phyloP scores from a whole-genome alignment of 306 rosid species.

The Quercus engelmannii region DNA sequence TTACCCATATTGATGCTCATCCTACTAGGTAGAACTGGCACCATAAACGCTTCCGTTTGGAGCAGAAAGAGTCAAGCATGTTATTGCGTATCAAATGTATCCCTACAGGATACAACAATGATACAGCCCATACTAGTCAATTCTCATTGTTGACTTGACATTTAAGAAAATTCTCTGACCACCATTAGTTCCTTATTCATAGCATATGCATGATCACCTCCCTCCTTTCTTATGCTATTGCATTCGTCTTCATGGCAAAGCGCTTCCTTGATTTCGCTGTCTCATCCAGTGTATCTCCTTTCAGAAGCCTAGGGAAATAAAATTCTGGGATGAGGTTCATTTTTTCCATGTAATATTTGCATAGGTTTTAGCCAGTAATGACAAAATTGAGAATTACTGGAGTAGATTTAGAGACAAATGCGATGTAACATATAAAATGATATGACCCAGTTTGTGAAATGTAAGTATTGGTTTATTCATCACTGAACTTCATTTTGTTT shows the following conservation, averaged over 20 bases:
- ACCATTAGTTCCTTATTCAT: neutral
- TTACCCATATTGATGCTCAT: neutral
- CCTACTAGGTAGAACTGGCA: neutral
- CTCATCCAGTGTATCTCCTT: neutral
- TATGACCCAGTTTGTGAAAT: neutral
- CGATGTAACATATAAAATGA: neutral
- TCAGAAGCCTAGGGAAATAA: neutral
- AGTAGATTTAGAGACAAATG: neutral
- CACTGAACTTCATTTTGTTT: neutral
- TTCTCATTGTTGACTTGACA: neutral
- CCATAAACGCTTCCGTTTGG: neutral
- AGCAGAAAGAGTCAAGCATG: neutral
- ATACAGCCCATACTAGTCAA: neutral
- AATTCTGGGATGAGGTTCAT: neutral
- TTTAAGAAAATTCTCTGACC: neutral
- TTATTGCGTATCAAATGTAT: neutral
- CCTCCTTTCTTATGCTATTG: neutral
- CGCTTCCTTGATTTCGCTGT: conserved; percentile 3
- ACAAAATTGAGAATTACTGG: neutral
- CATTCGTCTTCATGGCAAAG: neutral
- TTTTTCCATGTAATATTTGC: neutral
- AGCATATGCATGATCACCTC: neutral
- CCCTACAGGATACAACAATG: neutral
- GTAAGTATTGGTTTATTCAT: neutral
- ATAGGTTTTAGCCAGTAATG: neutral